Base-by-base conservation (phyloP, 257 asterid genomes). In the Salvia rosmarinus region DNA sequence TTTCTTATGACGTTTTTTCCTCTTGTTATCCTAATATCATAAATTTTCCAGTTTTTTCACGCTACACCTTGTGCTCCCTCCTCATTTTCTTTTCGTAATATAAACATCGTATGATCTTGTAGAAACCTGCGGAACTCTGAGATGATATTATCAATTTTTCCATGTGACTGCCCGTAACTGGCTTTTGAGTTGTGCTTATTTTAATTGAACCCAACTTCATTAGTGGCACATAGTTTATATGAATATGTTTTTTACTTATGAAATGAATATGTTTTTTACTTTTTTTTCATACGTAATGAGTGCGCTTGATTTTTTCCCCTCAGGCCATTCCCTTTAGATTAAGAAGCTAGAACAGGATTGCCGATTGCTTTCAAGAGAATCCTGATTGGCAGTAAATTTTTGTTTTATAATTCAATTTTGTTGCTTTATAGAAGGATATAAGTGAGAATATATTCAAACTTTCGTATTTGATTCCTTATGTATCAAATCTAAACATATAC, bases 271-370 rank as follows among this genome's bases (percentile, higher is more conserved):
- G 44, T 46, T n/a, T 44, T 3, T n/a, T n/a, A n/a, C n/a, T n/a
- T n/a, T 21, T 4, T 28, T 28, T 54, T 52, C 28, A 19, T 16
- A 51, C 58, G 28, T 74, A 66, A 37, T 47, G 56, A 54, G 42
- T 57, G 70, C 49, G n/a, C 16, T 70, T 21, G n/a, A 17, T 50
- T 40, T 9, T 57, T 68, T 39, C 71, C 57, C 63, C 61, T 55
- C 75, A 75, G 79, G 70, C 13, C 23, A 9, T 44, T 2, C 7
- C 20, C 30, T 56, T 56, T 34, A n/a, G 40, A 34, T 64, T 37
- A 49, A 71, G 77, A 67, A 44, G 76, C 69, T 28, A 20, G 61
- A 55, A 25, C 14, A 25, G 47, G 70, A 44, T 58, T 64, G 72
- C 44, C 6, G 44, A 32, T 44, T 34, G 17, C 43, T 30, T 46